Evolutionary conservation across 768 basidiomycete species (phyloP).

Genomic region (Rhodosporidiobolus sp.): DNA sequence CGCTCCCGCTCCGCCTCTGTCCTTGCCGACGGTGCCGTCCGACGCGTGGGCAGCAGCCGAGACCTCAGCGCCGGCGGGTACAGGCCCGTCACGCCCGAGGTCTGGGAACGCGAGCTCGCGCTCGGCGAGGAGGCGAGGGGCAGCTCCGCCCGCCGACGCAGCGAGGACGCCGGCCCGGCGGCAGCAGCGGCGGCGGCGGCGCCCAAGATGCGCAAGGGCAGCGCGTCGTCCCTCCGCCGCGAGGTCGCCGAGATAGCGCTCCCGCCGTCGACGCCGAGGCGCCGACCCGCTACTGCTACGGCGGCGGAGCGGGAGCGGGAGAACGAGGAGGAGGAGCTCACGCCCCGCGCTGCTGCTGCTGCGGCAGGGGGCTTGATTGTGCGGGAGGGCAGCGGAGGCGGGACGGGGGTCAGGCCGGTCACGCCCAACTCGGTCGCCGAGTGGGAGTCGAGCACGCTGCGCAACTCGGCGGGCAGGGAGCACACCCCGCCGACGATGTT

Average conservation of each 20-base stretch:
- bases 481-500: too few species aligned
- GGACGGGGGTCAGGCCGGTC: neutral
- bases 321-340: neutral
- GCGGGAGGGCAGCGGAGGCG: neutral
- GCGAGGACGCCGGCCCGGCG: neutral
- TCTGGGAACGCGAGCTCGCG: neutral
- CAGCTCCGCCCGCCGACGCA: neutral
- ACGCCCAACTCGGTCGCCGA: neutral
- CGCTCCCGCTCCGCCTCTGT: constrained; percentile 1
- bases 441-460: too few species aligned
- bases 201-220: neutral
- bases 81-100: neutral
- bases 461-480: neutral
- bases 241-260: neutral
- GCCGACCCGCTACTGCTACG: neutral
- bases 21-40: neutral
- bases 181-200: too few species aligned
- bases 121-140: neutral
- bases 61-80: neutral
- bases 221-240: neutral
- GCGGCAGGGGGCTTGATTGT: too few species aligned
- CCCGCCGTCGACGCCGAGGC: neutral
- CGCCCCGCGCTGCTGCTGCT: neutral
- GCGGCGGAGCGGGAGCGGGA: neutral
- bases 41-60: neutral